Evolutionary conservation across 768 basidiomycete species (phyloP).

Genomic region (Psilocybe subaeruginosa): DNA sequence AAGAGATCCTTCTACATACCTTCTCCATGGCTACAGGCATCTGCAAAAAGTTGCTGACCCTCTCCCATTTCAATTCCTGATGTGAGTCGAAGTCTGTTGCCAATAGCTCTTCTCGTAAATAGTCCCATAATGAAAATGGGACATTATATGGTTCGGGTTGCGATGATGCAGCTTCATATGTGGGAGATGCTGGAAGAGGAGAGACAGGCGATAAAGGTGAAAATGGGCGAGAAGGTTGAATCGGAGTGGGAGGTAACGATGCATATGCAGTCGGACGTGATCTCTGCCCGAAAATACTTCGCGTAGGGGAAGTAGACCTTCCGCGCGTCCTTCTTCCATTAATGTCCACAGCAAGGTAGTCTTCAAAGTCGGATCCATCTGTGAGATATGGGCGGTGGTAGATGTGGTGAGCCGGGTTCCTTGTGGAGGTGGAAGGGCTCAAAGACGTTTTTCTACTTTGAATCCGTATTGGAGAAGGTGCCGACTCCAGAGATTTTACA

Average conservation of each 20-base stretch:
- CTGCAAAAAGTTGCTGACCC: conserved; percentile 93
- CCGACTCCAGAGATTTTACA: conserved; percentile 28
- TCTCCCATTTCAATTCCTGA: conserved; percentile 93
- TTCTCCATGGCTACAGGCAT: conserved; percentile 95
- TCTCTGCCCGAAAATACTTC: conserved; percentile 27
- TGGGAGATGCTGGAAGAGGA: conserved; percentile 29
- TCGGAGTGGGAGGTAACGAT: conserved; percentile 76
- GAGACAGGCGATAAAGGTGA: conserved; percentile 35
- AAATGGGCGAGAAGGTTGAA: conserved; percentile 48
- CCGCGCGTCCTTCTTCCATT: conserved; percentile 19
- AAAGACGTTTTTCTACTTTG: conserved; percentile 27
- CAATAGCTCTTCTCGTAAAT: conserved; percentile 83
- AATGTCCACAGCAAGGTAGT: conserved; percentile 20
- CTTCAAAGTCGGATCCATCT: conserved; percentile 34
- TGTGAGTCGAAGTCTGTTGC: conserved; percentile 95
- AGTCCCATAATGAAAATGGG: conserved; percentile 91
- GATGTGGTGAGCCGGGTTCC: conserved; percentile 20
- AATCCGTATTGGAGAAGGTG: conserved; percentile 22
- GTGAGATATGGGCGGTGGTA: conserved; percentile 25
- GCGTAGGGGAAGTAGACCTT: conserved; percentile 27
- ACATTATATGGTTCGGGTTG: conserved; percentile 29
- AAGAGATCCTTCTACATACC: conserved; percentile 43
- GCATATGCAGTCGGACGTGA: conserved; percentile 59
- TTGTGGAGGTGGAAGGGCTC: conserved; percentile 31
- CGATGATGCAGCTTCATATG: conserved; percentile 21